Conservation (phyloP, 129 eudicot genomes). For the Artemisia argyi region DNA sequence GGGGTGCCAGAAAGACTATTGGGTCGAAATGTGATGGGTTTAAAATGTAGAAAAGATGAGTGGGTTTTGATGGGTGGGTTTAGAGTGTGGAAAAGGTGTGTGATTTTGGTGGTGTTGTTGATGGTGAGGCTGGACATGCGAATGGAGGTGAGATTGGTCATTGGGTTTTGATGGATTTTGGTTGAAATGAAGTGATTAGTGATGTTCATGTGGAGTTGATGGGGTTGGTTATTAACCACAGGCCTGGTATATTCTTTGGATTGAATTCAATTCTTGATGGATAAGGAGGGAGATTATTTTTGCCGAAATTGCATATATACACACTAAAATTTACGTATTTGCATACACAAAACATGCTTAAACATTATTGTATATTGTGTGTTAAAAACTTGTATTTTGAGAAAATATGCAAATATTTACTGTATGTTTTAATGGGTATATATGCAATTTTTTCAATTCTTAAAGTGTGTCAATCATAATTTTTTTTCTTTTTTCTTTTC, state of each 20-base stretch:
- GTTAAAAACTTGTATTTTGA: too few relatives aligned
- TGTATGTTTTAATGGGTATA: too few relatives aligned
- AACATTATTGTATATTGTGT: too few relatives aligned
- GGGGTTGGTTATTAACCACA: slow-evolving; percentile 36
- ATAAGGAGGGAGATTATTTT: slow-evolving; percentile 3
- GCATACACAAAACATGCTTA: too few relatives aligned
- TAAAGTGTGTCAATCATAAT: too few relatives aligned
- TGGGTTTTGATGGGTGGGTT: slow-evolving; percentile 27
- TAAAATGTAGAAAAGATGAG: not conserved
- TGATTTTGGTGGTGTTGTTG: slow-evolving; percentile 51
- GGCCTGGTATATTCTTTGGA: not conserved
- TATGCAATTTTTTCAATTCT: too few relatives aligned
- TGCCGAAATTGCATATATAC: too few relatives aligned
- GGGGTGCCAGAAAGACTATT: slow-evolving; percentile 67
- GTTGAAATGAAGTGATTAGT: not conserved
- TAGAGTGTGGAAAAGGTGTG: slow-evolving; percentile 29
- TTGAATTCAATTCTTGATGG: slow-evolving; percentile 19
- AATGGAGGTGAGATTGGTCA: slow-evolving; percentile 28
- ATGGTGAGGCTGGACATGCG: slow-evolving; percentile 68
- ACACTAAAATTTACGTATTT: too few relatives aligned
- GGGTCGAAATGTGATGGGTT: slow-evolving; percentile 34
- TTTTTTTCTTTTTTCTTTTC: too few relatives aligned
- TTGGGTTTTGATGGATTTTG: slow-evolving; percentile 10
- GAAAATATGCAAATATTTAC: too few relatives aligned
- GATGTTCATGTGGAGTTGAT: slow-evolving; percentile 7